Base-by-base conservation (phyloP, 2,329 filamentous ascomycete species). In the Ophiostoma angusticollis region DNA sequence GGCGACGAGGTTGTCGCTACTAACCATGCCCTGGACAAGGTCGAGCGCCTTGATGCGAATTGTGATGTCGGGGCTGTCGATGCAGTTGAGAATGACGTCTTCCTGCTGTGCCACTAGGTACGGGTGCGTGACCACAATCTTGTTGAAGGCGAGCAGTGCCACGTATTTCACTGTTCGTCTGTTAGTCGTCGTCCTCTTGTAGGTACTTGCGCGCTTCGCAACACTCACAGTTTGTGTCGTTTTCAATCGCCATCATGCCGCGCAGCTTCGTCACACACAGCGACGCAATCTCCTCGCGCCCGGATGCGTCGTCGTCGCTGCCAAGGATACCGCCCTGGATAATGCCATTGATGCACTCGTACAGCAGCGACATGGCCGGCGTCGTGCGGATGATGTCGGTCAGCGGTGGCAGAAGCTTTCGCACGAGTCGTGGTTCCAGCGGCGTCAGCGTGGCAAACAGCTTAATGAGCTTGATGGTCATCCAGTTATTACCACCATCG, bases 391-490 rank as follows among this genome's bases (percentile, higher is more conserved):
- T 96, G 34, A 98, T 80, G 49, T 84, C 85, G 1, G 86, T 94
- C 44, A 98, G 64, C 13, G 91, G 91, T 7, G 89, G 85, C 22
- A 96, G 64, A 13, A 98, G 65, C 58, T 98, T 98, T 55, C 83
- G 84, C 36, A 94, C 82, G 8, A 98, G 67, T 40, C 91, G 77
- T 12, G 91, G 89, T 55, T 98, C 91, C 23, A 96, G 63, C 0
- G 91, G 91, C 3, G 87, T 96, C 45, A 98, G 64, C 1, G 85
- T 93, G 31, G 91, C 89, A 68, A 98, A 98, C 82, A 98, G 71
- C 62, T 98, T 98, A 58, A 98, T 96, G 46, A 98, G 75, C 58
- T 98, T 98, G 56, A 98, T 98, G 43, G 87, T 87, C 89, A 98
- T 96, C 91, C 91, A 98, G 59, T 98, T 98, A 60, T 98, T 96